Evolutionary conservation across 805 yeast species (phyloP).

Genomic region (Yamadazyma ubonensis): DNA sequence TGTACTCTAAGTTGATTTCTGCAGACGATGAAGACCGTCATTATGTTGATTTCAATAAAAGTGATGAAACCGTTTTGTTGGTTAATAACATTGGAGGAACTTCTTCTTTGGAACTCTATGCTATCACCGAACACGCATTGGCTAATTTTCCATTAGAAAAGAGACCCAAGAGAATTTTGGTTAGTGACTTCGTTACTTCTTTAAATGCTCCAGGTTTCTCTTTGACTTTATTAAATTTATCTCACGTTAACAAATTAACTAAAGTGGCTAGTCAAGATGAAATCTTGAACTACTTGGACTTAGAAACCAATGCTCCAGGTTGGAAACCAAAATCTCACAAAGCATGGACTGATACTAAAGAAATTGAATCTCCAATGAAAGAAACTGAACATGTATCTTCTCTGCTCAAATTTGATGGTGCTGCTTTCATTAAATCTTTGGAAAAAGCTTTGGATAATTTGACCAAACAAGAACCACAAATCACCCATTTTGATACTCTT

Average conservation of each 20-base stretch:
- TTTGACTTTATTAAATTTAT: constrained; percentile 71
- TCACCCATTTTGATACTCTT: constrained; percentile 79
- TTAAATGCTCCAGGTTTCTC: constrained; percentile 91
- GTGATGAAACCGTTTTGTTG: constrained; percentile 67
- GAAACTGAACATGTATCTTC: constrained; percentile 26
- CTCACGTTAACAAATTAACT: constrained; percentile 42
- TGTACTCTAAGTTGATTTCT: constrained; percentile 63
- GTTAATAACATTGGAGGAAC: constrained; percentile 91
- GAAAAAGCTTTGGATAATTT: constrained; percentile 39
- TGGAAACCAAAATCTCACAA: constrained; percentile 58
- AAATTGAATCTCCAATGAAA: constrained; percentile 28
- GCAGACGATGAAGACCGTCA: constrained; percentile 71
- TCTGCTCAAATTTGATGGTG: constrained; percentile 27
- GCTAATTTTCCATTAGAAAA: constrained; percentile 52
- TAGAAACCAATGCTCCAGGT: constrained; percentile 76
- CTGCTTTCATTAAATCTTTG: constrained; percentile 52
- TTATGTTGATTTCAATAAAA: constrained; percentile 65
- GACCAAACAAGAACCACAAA: constrained; percentile 61
- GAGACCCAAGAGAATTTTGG: constrained; percentile 65
- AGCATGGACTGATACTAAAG: constrained; percentile 33
- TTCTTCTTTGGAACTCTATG: constrained; percentile 73
- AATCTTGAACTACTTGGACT: constrained; percentile 58
- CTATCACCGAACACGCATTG: constrained; percentile 62
- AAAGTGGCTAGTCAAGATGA: constrained; percentile 26
- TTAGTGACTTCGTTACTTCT: constrained; percentile 85